Evolutionary conservation across 1,139 yeast genomes (phyloP), one percentile per base, ranked within the genome.

Genomic region (Citeromyces siamensis): DNA sequence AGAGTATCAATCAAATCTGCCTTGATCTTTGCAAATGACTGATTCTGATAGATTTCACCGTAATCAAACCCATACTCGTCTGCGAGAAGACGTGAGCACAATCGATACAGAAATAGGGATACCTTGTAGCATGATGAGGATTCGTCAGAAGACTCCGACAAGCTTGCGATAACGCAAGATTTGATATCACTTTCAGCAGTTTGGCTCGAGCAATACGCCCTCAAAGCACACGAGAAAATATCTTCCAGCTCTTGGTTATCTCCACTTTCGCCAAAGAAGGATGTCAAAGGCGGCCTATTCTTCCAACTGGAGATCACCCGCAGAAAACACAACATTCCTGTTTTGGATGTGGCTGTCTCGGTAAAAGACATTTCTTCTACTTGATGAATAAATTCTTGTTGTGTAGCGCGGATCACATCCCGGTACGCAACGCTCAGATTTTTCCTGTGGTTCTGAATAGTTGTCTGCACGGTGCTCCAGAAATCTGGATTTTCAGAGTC

Each of bases 401-500:
- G 9, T 13, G 6, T 26, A 7, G 16, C 16, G 12, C 9, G 12
- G 16, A 26, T 26, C 4, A 4, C 12, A 3, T 7, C 16, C 17
- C 17, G 17, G 9, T 17, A 26, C 16, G 6, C 5, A 6, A 13
- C 31, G 16, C 17, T 13, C 6, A 26, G 12, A 12, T 7, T 9
- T 4, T 12, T 14, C 17, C 9, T 4, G 6, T 13, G 4, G 5
- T 26, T 7, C 0, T 27, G 10, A 12, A 55, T 33, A 4, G 37
- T 40, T 0, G 22, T 12, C 2, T 48, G 39, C 0, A 42, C 36
- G 1, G 18, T 6, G 5, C 22, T 13, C 60, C 60, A 56, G 34
- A 49, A 50, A 10, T 39, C 45, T 13, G 50, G 52, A 39, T 55
- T 45, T 28, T 55, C 59, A 23, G 41, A 39, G 35, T 55, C 59